Evolutionary conservation across 2,329 filamentous ascomycete genomes (phyloP).

Genomic region (Cadophora sp.): DNA sequence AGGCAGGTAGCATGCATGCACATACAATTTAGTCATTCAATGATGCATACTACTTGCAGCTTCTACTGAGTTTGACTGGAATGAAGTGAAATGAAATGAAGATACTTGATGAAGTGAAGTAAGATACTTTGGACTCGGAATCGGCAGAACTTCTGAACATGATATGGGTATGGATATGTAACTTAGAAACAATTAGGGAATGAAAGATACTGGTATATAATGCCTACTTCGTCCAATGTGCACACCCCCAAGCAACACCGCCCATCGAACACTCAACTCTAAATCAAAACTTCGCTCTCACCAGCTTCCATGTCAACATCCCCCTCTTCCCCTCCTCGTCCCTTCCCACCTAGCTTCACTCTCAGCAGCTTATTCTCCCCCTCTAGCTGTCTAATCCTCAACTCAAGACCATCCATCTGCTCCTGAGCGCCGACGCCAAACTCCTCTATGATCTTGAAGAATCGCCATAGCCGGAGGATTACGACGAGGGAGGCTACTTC

Average conservation of each 20-base stretch:
- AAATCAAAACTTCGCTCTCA: not conserved
- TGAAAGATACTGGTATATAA: too few species aligned
- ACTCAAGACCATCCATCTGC: slow-evolving; percentile 63
- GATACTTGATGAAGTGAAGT: too few species aligned
- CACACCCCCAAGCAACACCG: too few species aligned
- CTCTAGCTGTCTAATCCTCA: slow-evolving; percentile 59
- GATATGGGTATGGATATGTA: too few species aligned
- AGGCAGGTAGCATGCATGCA: not conserved
- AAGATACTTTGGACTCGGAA: too few species aligned
- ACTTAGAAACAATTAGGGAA: too few species aligned
- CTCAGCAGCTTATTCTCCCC: slow-evolving; percentile 57
- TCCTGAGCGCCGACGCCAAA: slow-evolving; percentile 68
- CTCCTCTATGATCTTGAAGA: slow-evolving; percentile 76
- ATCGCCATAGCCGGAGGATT: slow-evolving; percentile 69
- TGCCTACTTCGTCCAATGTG: too few species aligned
- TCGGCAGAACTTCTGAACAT: too few species aligned
- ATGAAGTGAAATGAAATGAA: too few species aligned
- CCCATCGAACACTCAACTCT: too few species aligned
- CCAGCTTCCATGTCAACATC: slow-evolving; percentile 24
- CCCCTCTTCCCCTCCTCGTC: slow-evolving; percentile 35
- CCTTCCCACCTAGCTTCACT: slow-evolving; percentile 46
- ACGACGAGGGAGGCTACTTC: slow-evolving; percentile 72
- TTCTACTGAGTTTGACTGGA: too few species aligned
- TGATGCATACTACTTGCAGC: too few species aligned
- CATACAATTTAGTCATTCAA: not conserved